phyloP scores from a whole-genome alignment of 2,329 filamentous ascomycete species.

The Fusarium anthophilum region DNA sequence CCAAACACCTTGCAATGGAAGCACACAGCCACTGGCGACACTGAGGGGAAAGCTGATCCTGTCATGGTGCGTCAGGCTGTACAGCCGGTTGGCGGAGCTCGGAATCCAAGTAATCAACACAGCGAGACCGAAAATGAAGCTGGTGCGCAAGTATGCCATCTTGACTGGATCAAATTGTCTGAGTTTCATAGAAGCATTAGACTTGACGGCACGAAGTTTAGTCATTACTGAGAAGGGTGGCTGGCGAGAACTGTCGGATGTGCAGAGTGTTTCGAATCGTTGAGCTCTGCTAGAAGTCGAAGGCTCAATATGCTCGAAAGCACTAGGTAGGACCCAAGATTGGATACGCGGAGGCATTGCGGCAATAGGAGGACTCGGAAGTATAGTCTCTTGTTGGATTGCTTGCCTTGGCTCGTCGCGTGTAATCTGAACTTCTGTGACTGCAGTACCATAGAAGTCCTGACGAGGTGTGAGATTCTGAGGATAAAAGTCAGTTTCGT shows the following conservation, averaged over 20 bases:
- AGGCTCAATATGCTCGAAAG: constrained; percentile 23
- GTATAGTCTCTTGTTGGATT: not conserved
- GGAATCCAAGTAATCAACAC: constrained; percentile 70
- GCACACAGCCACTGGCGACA: constrained; percentile 73
- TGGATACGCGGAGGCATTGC: constrained; percentile 26
- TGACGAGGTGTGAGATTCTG: constrained; percentile 43
- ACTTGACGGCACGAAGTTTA: constrained; percentile 39
- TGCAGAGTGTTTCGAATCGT: constrained; percentile 45
- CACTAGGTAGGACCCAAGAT: constrained; percentile 39
- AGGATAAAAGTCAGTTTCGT: constrained; percentile 21
- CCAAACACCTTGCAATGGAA: constrained; percentile 83
- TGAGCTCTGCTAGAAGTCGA: constrained; percentile 26
- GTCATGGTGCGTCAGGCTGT: constrained; percentile 65
- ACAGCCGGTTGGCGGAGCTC: constrained; percentile 77
- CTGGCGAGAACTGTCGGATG: constrained; percentile 36
- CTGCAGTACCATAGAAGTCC: constrained; percentile 57
- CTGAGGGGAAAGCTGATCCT: constrained; percentile 70
- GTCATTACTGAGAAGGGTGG: constrained; percentile 25
- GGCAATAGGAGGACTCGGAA: constrained; percentile 26
- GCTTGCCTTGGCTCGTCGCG: constrained; percentile 37
- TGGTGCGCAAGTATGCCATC: constrained; percentile 67
- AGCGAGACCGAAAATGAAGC: constrained; percentile 68
- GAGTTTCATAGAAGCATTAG: constrained; percentile 46
- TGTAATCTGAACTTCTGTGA: constrained; percentile 61
- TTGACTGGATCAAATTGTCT: constrained; percentile 62